Conservation (phyloP, 257 asterid species). For the Haberlea rhodopensis region DNA sequence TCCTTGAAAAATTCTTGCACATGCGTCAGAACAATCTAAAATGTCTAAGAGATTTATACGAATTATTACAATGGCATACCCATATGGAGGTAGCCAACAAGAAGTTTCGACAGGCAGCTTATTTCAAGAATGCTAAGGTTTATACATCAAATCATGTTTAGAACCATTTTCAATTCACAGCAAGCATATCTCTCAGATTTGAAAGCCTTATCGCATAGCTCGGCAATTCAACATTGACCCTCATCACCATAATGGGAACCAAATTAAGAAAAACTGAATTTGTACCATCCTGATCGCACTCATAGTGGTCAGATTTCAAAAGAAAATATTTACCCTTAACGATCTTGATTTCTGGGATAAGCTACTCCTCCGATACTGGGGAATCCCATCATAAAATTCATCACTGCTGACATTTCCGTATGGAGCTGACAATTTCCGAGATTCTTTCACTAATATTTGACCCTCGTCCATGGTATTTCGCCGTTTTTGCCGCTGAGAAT, state of each 20-base stretch:
- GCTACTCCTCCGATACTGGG: constrained; percentile 47
- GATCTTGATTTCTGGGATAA: constrained; percentile 53
- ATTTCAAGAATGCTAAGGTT: not conserved
- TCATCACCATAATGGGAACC: constrained; percentile 7
- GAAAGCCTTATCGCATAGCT: not conserved
- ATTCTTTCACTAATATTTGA: constrained; percentile 23
- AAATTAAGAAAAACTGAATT: not conserved
- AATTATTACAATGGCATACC: not conserved
- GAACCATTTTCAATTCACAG: constrained; percentile 6
- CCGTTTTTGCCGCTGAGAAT: constrained; percentile 20
- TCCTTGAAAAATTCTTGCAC: not conserved
- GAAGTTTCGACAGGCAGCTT: not conserved
- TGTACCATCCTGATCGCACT: not conserved
- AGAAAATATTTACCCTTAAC: constrained; percentile 34
- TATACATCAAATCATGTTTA: not conserved
- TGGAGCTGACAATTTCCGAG: constrained; percentile 31
- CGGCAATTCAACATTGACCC: not conserved
- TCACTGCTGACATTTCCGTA: constrained; percentile 43
- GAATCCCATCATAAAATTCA: constrained; percentile 77
- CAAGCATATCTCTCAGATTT: not conserved
- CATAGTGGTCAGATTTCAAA: not conserved
- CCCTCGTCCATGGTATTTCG: constrained; percentile 23
- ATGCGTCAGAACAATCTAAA: not conserved
- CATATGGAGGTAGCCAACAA: not conserved
- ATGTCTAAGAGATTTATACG: not conserved